Base-by-base conservation (phyloP, 768 basidiomycete species). In the Serendipita sp. region DNA sequence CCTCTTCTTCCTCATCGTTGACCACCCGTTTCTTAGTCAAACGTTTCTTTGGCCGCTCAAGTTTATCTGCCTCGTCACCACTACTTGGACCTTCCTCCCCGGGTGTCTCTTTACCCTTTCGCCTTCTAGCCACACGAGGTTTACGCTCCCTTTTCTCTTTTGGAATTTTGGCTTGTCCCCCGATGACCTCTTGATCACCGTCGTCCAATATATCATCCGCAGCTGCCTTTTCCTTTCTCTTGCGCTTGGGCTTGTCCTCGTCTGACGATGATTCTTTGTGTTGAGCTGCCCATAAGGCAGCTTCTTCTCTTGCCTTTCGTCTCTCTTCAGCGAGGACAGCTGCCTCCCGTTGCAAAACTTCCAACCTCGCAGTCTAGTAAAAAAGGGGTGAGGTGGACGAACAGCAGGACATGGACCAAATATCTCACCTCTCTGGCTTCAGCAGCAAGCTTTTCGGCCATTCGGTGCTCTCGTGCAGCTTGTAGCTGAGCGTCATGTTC, bases 321-420 rank as follows among this genome's bases (percentile, higher is more conserved):
- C 93, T 84, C 70, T 88, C 83, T 70, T 87, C 89, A 0, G 87
- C 87, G n/a, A 96, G 74, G 69, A 81, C 84, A 70, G 88, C 89
- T 0, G 86, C 86, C 71, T 89, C 83, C 47, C 76, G 70, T n/a
- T 81, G 81, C 37, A 86, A 76, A 69, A 83, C 80, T 68, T 88
- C 86, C 72, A 81, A 76, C 54, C 83, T 79, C 63, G 75, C 78
- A 28, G 78, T 80, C 88, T 92, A 70, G 16, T 45, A 24, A 34
- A 16, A 64, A 53, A 30, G 64, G 18, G 7, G 13, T 7, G 13
- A 13, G 13, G 38, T 41, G 5, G 13, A 13, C 38, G 48, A 64
- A 67, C 63, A 67, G 58, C 54, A 63, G 32, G 35, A 34, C 56
- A 38, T 47, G 34, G 58, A 44, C 37, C 64, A 3, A 30, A 63